phyloP scores from a whole-genome alignment of 2,329 filamentous ascomycete genomes.

The Scedosporium boydii region DNA sequence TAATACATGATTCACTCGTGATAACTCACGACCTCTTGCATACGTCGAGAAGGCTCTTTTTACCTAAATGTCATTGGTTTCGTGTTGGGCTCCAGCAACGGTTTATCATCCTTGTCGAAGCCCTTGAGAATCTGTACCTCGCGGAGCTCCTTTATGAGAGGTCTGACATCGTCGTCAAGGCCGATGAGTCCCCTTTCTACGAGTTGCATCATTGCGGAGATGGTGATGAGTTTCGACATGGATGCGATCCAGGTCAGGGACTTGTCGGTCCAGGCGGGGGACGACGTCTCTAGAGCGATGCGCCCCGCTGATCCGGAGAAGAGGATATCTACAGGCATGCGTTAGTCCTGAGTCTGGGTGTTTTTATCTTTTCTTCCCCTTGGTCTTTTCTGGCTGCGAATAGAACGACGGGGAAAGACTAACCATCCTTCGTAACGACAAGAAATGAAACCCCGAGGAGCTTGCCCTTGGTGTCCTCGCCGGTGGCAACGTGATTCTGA shows the following conservation, averaged over 20 bases:
- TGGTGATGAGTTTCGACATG: constrained; percentile 31
- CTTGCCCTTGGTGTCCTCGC: constrained; percentile 17
- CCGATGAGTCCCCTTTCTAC: constrained; percentile 23
- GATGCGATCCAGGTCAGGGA: constrained; percentile 29
- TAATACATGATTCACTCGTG: no score
- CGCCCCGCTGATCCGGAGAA: constrained; percentile 27
- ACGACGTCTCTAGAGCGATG: constrained; percentile 16
- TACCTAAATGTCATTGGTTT: background rate
- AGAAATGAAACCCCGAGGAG: constrained; percentile 19
- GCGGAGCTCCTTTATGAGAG: constrained; percentile 22
- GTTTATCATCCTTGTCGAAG: constrained; percentile 23
- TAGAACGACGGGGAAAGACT: background rate
- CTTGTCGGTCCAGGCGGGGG: constrained; percentile 19
- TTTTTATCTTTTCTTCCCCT: background rate
- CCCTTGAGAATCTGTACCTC: constrained; percentile 25
- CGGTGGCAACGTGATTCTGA: constrained; percentile 12
- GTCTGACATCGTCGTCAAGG: constrained; percentile 27
- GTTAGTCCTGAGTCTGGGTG: background rate
- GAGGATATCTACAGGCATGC: constrained; percentile 18
- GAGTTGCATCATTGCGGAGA: constrained; percentile 27
- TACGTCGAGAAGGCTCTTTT: no score
- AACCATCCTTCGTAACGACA: constrained; percentile 17
- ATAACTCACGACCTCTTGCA: background rate
- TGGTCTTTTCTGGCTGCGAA: background rate
- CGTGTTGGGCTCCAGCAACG: constrained; percentile 26